phyloP scores from a whole-genome alignment of 106 monocot species.

The Dioscorea alata region DNA sequence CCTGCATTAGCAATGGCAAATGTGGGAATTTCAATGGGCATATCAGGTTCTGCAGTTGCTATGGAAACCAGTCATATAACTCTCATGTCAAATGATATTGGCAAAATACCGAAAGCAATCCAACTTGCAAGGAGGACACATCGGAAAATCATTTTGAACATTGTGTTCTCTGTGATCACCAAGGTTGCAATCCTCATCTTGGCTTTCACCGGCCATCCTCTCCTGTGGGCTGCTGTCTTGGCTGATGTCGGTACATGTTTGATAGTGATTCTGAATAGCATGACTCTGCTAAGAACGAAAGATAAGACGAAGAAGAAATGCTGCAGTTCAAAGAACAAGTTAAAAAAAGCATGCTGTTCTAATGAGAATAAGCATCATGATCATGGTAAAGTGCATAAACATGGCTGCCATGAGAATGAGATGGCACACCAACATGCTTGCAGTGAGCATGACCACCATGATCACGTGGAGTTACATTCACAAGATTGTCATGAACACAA shows the following conservation, averaged over 20 bases:
- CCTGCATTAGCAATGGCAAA: constrained; percentile 73
- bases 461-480: too few relatives aligned
- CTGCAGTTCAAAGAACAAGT: constrained; percentile 14
- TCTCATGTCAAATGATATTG: constrained; percentile 88
- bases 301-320: constrained; percentile 27
- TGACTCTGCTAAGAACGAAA: constrained; percentile 36
- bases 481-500: constrained; percentile 5
- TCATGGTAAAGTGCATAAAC: too few relatives aligned
- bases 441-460: too few relatives aligned
- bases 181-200: constrained; percentile 61
- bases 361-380: too few relatives aligned
- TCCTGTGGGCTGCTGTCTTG: constrained; percentile 89
- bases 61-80: constrained; percentile 90
- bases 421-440: too few relatives aligned
- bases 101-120: constrained; percentile 67
- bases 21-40: constrained; percentile 96
- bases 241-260: constrained; percentile 94
- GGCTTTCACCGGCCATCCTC: constrained; percentile 71
- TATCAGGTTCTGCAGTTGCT: constrained; percentile 90
- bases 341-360: too few relatives aligned
- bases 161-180: constrained; percentile 49
- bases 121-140: constrained; percentile 56
- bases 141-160: constrained; percentile 62
- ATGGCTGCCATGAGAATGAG: too few relatives aligned
- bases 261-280: constrained; percentile 80